Base-by-base conservation (phyloP, 176 grass and related monocot genomes). In the Ampelocalamus luodianensis region DNA sequence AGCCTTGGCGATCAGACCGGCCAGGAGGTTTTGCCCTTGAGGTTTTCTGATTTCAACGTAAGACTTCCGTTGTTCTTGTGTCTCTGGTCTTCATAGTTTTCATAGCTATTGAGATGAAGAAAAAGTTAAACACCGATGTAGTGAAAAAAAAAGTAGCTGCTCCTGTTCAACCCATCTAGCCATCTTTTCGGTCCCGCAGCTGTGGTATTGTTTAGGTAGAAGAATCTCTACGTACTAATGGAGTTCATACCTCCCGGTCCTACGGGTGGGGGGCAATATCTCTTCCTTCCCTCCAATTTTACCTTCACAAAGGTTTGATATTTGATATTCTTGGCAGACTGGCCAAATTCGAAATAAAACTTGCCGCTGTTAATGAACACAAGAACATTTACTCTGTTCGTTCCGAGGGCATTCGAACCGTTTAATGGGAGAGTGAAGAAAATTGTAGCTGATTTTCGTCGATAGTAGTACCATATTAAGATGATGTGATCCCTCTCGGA, bases 171-270 rank as follows among this genome's bases (percentile, higher is more conserved):
- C 29, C 29, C 29, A 29, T 29, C 29, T 1, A 29, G 0, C 29
- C 29, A 29, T 29, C 29, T 29, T 29, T 29, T 29, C 29, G 29
- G 29, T 29, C 29, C 29, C 29, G 1, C 29, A 29, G 79, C 34
- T 1, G 71, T 43, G 34, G 38, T 5, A 24, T 46, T 65, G 72
- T 65, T 85, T 76, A 75, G 82, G 87, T 23, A 8, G 7, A 80
- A 64, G 82, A 56, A 68, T 80, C 76, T 55, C 22, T 6, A 1
- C 51, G 56, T n/a, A n/a, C n/a, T n/a, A n/a, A n/a, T n/a, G n/a
- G n/a, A n/a, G n/a, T n/a, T n/a, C n/a, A n/a, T n/a, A n/a, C n/a
- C n/a, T n/a, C n/a, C n/a, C n/a, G n/a, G n/a, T n/a, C n/a, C n/a
- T n/a, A n/a, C n/a, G n/a, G n/a, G n/a, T n/a, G n/a, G n/a, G n/a